Conservation (phyloP, 192 early-diverging fungal species). For the Haplosporangium gracile region DNA sequence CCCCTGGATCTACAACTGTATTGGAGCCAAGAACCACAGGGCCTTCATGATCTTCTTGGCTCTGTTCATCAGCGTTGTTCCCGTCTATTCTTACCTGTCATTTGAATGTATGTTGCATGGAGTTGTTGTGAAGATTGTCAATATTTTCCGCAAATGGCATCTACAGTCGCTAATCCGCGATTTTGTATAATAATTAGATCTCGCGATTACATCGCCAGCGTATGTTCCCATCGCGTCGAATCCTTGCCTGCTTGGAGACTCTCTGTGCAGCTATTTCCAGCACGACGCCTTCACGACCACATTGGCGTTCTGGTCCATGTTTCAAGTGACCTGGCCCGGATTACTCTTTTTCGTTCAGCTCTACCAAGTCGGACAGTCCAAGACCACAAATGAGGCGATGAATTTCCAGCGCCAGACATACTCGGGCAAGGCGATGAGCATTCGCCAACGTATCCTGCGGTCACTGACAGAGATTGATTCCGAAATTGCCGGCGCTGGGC, state of each 20-base stretch:
- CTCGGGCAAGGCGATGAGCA: conserved; percentile 53
- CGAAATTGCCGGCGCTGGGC: conserved; percentile 58
- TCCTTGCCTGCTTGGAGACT: conserved; percentile 70
- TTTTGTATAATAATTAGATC: conserved; percentile 40
- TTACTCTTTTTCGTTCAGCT: conserved; percentile 82
- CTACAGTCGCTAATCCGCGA: neutral
- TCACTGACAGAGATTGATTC: conserved; percentile 58
- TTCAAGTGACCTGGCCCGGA: conserved; percentile 88
- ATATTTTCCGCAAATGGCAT: neutral
- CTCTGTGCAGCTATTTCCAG: conserved; percentile 80
- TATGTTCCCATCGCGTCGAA: conserved; percentile 67
- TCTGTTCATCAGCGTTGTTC: conserved; percentile 72
- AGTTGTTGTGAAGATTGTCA: neutral
- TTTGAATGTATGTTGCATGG: conserved; percentile 70
- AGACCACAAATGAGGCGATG: conserved; percentile 93
- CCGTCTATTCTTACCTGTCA: conserved; percentile 71
- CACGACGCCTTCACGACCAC: conserved; percentile 80
- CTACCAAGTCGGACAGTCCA: conserved; percentile 80
- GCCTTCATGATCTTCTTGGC: conserved; percentile 86
- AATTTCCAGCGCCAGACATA: conserved; percentile 82
- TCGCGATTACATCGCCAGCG: conserved; percentile 58
- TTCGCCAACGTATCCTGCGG: conserved; percentile 63
- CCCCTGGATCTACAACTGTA: conserved; percentile 97
- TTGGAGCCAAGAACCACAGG: conserved; percentile 90
- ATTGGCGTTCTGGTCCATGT: conserved; percentile 76